These are phyloP conservation scores for Artemisia tridentata DNA, from an alignment of 129 eudicot genomes.

Conservation along the genomic window DNA sequence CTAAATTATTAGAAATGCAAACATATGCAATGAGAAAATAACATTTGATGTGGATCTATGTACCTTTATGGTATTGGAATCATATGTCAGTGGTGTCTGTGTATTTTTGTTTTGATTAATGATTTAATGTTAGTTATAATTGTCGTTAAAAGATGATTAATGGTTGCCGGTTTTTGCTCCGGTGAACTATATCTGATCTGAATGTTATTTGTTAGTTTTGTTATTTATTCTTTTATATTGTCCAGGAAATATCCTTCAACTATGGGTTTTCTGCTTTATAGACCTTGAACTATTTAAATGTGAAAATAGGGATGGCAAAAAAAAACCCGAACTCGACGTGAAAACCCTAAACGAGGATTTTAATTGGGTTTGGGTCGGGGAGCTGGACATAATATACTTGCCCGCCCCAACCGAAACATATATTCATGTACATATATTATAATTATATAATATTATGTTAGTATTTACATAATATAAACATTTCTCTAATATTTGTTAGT, in stretches of 20 bases:
- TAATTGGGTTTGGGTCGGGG: no score
- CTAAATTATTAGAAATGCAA: neutral
- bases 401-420: no score
- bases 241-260: slow-evolving; percentile 22
- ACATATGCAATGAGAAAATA: neutral
- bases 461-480: no score
- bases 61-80: slow-evolving; percentile 11
- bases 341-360: no score
- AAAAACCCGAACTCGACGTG: no score
- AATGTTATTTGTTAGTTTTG: neutral
- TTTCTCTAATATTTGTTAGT: no score
- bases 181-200: slow-evolving; percentile 14
- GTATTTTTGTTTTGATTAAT: slow-evolving; percentile 4
- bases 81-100: neutral
- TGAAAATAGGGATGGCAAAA: no score
- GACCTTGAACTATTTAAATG: neutral
- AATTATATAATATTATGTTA: no score
- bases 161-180: slow-evolving; percentile 25
- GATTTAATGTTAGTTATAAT: neutral
- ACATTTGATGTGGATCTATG: neutral
- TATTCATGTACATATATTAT: no score
- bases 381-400: no score
- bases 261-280: neutral
- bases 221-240: neutral
- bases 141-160: slow-evolving; percentile 16